phyloP scores from a whole-genome alignment of 768 basidiomycete genomes.

The Kwoniella pini region DNA sequence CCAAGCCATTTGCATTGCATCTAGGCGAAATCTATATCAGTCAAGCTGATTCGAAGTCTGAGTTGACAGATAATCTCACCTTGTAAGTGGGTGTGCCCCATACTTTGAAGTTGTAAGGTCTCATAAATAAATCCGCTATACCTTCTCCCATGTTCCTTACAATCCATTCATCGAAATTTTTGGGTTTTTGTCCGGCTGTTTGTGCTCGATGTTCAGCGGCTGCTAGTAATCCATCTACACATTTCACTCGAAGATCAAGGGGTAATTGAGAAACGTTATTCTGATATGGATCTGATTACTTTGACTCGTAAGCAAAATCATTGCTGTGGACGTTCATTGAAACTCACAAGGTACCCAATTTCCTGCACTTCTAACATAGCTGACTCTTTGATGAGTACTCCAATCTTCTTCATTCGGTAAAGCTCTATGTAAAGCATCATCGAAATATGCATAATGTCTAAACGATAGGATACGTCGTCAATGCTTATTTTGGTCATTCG shows the following conservation, averaged over 20 bases:
- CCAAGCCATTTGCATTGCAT: conserved; percentile 58
- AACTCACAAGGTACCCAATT: conserved; percentile 56
- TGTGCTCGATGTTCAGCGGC: conserved; percentile 51
- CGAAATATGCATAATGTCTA: conserved; percentile 56
- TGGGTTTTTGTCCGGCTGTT: conserved; percentile 48
- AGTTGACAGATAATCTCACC: conserved; percentile 39
- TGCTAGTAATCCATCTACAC: conserved; percentile 56
- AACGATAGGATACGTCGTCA: background rate
- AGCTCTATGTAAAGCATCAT: conserved; percentile 54
- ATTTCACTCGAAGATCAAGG: conserved; percentile 53
- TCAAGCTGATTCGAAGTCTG: background rate
- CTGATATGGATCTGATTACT: conserved; percentile 51
- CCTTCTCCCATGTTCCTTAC: conserved; percentile 55
- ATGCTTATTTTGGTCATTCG: too few species aligned
- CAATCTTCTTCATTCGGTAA: conserved; percentile 56
- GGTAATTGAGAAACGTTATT: conserved; percentile 57
- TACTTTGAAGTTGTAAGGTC: conserved; percentile 57
- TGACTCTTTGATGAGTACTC: conserved; percentile 55
- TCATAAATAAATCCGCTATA: conserved; percentile 56
- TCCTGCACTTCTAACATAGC: conserved; percentile 53
- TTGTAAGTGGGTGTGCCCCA: conserved; percentile 55
- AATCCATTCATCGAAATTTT: conserved; percentile 57
- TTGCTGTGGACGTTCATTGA: background rate
- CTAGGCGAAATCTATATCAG: conserved; percentile 15
- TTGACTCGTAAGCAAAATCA: too few species aligned